Evolutionary conservation across 208 protist genomes (phyloP).

Genomic region (Acanthamoeba lenticulata): DNA sequence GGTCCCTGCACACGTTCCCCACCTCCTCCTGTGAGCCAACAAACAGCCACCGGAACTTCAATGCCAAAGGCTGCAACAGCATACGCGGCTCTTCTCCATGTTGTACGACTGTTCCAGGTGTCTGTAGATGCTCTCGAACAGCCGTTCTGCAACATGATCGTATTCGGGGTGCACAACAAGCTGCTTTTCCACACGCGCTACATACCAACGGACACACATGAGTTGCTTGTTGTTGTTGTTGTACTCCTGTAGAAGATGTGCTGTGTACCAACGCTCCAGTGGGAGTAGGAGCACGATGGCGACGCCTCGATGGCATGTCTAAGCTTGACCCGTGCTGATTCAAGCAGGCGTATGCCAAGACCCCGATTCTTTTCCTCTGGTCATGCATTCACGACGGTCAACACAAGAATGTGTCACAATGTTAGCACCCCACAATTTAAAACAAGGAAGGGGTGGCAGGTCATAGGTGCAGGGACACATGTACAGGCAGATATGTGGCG

Average conservation of each 20-base stretch:
- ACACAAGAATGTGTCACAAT: no score
- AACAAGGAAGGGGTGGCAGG: no score
- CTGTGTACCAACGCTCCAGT: not conserved
- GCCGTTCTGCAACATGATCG: not conserved
- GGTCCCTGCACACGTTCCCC: no score
- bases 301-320: not conserved
- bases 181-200: not conserved
- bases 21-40: no score
- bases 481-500: not conserved
- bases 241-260: not conserved
- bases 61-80: not conserved
- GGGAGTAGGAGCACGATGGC: not conserved
- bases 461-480: not conserved
- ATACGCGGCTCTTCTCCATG: not conserved
- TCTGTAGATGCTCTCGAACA: not conserved
- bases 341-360: not conserved
- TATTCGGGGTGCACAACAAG: not conserved
- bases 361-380: not conserved
- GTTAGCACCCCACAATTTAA: not conserved
- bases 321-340: not conserved
- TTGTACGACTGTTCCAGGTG: not conserved
- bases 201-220: not conserved
- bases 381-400: not conserved
- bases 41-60: not conserved
- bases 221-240: no score